Conservation (phyloP, 495 filamentous ascomycete genomes). For the Neurospora pannonica region DNA sequence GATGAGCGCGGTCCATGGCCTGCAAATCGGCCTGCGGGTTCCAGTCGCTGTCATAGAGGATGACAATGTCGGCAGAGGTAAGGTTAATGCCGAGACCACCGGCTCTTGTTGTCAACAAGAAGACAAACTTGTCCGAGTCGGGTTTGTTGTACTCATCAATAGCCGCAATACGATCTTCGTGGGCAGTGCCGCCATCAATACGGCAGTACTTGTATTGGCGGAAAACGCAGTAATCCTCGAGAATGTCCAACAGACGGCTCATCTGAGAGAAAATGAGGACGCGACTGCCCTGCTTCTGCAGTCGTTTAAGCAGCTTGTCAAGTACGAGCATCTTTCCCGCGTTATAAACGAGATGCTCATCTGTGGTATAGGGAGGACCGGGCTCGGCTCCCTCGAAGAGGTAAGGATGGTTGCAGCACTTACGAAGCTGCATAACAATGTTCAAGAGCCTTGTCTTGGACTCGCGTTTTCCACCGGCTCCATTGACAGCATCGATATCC, state of each 20-base stretch:
- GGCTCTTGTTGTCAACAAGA: slow-evolving; percentile 92
- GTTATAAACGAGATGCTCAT: slow-evolving; percentile 90
- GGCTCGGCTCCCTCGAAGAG: slow-evolving; percentile 97
- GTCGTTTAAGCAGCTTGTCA: slow-evolving; percentile 77
- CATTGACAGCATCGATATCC: slow-evolving; percentile 98
- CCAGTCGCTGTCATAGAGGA: slow-evolving; percentile 99
- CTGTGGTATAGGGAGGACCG: slow-evolving; percentile 94
- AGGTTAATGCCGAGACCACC: slow-evolving; percentile 98
- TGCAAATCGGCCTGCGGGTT: slow-evolving; percentile 98
- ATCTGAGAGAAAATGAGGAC: slow-evolving; percentile 99
- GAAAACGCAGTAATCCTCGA: slow-evolving; percentile 98
- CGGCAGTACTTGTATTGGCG: slow-evolving; percentile 91
- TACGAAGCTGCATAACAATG: slow-evolving; percentile 99
- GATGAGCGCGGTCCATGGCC: slow-evolving; percentile 97
- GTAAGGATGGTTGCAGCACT: slow-evolving; percentile 99
- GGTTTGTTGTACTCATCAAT: slow-evolving; percentile 98
- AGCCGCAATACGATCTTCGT: slow-evolving; percentile 93
- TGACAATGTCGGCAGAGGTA: slow-evolving; percentile 89
- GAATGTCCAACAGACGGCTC: slow-evolving; percentile 92
- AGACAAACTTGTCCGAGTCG: slow-evolving; percentile 92
- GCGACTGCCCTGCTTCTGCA: slow-evolving; percentile 78
- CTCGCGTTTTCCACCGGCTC: slow-evolving; percentile 89
- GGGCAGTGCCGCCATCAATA: slow-evolving; percentile 94
- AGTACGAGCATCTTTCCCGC: slow-evolving; percentile 97
- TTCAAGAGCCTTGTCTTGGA: slow-evolving; percentile 99